A percentile compares a stretch with the other conserved stretches of the same genome.
Evolutionary conservation across 1,139 yeast species (phyloP).

Genomic region (Blastobotrys indianensis): DNA sequence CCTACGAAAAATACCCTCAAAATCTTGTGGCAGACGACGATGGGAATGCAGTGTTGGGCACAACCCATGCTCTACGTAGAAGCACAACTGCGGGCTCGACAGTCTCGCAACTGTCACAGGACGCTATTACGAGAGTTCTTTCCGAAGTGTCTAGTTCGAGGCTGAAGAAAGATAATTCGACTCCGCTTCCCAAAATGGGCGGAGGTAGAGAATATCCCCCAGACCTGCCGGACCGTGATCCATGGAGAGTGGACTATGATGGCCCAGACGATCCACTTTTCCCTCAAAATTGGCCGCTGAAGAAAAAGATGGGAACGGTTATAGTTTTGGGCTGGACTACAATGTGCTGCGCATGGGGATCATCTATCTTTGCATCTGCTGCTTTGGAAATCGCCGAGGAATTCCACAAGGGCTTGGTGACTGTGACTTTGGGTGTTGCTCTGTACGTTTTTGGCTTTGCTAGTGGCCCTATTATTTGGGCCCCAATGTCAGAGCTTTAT

Average conservation of each 20-base stretch:
- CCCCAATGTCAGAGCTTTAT: constrained; percentile 68
- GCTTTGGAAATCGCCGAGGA: constrained; percentile 26
- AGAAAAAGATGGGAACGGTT: constrained; percentile 32
- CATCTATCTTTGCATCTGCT: constrained; percentile 40
- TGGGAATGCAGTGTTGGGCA: not conserved
- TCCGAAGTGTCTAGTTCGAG: constrained; percentile 19
- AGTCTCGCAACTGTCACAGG: constrained; percentile 2
- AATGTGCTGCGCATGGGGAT: constrained; percentile 39
- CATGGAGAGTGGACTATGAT: constrained; percentile 46
- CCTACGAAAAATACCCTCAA: constrained; percentile 6
- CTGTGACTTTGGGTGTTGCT: constrained; percentile 50
- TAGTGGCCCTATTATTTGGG: constrained; percentile 75
- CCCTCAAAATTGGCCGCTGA: constrained; percentile 45
- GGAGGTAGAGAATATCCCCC: constrained; percentile 47
- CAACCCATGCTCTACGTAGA: constrained; percentile 6
- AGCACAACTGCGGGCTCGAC: constrained; percentile 2
- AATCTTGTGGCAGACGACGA: constrained; percentile 7
- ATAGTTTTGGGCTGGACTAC: constrained; percentile 36
- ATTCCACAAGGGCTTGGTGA: constrained; percentile 30
- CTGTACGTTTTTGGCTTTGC: constrained; percentile 80
- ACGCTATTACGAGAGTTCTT: constrained; percentile 9
- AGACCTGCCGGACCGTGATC: constrained; percentile 39
- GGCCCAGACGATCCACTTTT: constrained; percentile 47
- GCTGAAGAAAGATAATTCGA: constrained; percentile 28
- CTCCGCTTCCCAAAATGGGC: constrained; percentile 33